phyloP scores from a whole-genome alignment of 306 rosid species.

The Cicer chorassanicum region DNA sequence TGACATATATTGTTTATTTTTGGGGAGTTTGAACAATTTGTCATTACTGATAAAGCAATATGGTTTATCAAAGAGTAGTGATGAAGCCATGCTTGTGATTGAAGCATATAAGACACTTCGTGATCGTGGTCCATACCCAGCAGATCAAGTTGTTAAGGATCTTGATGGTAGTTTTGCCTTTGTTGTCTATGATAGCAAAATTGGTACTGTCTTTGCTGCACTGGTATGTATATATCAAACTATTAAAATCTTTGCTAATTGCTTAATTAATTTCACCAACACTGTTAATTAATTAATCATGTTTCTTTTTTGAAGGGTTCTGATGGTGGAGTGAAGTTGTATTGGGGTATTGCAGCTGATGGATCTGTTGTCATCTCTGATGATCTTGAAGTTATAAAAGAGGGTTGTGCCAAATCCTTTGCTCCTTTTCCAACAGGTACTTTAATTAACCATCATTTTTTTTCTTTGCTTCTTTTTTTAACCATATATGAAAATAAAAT shows the following conservation, averaged over 20 bases:
- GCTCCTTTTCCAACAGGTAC: conserved; percentile 96
- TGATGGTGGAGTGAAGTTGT: conserved; percentile 90
- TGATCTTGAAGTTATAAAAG: conserved; percentile 82
- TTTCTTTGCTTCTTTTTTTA: too few species aligned
- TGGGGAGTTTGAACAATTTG: conserved; percentile 85
- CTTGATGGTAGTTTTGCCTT: conserved; percentile 96
- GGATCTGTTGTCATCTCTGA: conserved; percentile 97
- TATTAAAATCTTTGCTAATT: not conserved
- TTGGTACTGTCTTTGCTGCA: conserved; percentile 85
- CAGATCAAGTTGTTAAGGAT: conserved; percentile 93
- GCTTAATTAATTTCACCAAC: not conserved
- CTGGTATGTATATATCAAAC: conserved; percentile 63
- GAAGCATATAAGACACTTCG: conserved; percentile 92
- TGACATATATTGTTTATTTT: conserved; percentile 82
- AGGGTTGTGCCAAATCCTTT: conserved; percentile 95
- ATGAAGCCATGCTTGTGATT: conserved; percentile 88
- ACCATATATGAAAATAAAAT: not conserved
- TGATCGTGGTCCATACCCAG: conserved; percentile 96
- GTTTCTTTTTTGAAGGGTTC: conserved; percentile 63
- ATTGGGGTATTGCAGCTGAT: conserved; percentile 97
- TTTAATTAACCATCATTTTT: not conserved
- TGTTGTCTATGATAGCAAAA: conserved; percentile 91
- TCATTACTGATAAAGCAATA: conserved; percentile 67
- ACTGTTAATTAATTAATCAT: not conserved
- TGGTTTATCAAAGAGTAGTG: conserved; percentile 68